Evolutionary conservation across 331 rosid genomes (phyloP).

Genomic region (Cydonia oblonga): DNA sequence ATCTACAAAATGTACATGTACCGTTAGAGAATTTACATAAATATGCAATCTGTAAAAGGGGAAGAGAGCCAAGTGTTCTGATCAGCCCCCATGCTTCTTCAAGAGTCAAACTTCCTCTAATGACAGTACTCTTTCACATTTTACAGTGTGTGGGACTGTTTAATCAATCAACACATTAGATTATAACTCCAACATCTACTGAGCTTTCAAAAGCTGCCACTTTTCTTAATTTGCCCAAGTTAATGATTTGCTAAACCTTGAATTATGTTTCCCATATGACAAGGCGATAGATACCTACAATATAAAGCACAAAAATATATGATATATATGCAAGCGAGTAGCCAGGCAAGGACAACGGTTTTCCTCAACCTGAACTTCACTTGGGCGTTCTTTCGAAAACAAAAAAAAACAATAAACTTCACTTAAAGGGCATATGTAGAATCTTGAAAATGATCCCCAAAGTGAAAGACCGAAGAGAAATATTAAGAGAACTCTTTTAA

Average conservation of each 20-base stretch:
- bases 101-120: too few relatives aligned
- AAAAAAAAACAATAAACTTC: conserved; percentile 1
- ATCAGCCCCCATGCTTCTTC: too few relatives aligned
- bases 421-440: conserved; percentile 28
- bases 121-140: too few relatives aligned
- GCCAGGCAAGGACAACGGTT: conserved; percentile 19
- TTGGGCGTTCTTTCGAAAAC: conserved; percentile 2
- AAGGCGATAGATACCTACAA: not conserved
- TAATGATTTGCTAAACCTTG: not conserved
- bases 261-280: not conserved
- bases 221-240: not conserved
- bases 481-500: too few relatives aligned
- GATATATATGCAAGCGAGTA: not conserved
- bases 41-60: too few relatives aligned
- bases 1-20: too few relatives aligned
- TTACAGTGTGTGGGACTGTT: too few relatives aligned
- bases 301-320: not conserved
- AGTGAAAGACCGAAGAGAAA: conserved; percentile 19
- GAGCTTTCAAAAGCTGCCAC: not conserved
- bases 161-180: too few relatives aligned
- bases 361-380: conserved; percentile 43
- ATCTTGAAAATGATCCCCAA: conserved; percentile 36
- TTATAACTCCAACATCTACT: not conserved
- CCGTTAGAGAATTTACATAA: too few relatives aligned
- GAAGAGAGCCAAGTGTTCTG: too few relatives aligned